These are phyloP conservation scores for Cladosporium oxysporum DNA, from an alignment of 2,329 filamentous ascomycete species.

Conservation along the genomic window DNA sequence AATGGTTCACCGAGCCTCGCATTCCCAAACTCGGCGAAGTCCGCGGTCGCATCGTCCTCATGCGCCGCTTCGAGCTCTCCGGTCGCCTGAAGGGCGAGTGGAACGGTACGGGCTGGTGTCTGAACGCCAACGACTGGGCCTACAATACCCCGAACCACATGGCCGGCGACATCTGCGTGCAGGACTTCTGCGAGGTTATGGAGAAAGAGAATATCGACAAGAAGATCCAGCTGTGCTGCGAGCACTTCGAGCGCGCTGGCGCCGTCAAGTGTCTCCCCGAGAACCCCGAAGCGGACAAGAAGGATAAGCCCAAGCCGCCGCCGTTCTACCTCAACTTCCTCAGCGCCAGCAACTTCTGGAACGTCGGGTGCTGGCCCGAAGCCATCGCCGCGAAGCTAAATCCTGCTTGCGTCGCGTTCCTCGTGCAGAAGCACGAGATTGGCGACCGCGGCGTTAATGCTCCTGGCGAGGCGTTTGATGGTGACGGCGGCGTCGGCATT, in stretches of 20 bases:
- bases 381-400: constrained; percentile 86
- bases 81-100: constrained; percentile 55
- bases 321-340: constrained; percentile 91
- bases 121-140: constrained; percentile 70
- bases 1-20: constrained; percentile 77
- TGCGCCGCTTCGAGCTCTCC: constrained; percentile 72
- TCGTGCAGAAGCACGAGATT: constrained; percentile 56
- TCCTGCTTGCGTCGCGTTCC: constrained; percentile 65
- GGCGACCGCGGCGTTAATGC: constrained; percentile 31
- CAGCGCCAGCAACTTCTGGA: constrained; percentile 92
- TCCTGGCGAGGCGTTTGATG: constrained; percentile 32
- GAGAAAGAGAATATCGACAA: constrained; percentile 73
- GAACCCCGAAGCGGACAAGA: not conserved
- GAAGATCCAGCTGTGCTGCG: constrained; percentile 74
- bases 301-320: not conserved
- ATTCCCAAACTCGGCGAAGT: constrained; percentile 78
- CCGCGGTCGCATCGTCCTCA: constrained; percentile 78
- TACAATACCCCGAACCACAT: constrained; percentile 82
- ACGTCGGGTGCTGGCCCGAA: constrained; percentile 87
- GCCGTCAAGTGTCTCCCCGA: constrained; percentile 39
- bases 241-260: constrained; percentile 73
- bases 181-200: constrained; percentile 91
- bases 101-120: constrained; percentile 56
- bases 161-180: constrained; percentile 76
- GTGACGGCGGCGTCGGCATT: constrained; percentile 72